Evolutionary conservation across 805 yeast genomes (phyloP), one percentile per base, ranked within the genome.

Genomic region (Sugiyamaella americana): DNA sequence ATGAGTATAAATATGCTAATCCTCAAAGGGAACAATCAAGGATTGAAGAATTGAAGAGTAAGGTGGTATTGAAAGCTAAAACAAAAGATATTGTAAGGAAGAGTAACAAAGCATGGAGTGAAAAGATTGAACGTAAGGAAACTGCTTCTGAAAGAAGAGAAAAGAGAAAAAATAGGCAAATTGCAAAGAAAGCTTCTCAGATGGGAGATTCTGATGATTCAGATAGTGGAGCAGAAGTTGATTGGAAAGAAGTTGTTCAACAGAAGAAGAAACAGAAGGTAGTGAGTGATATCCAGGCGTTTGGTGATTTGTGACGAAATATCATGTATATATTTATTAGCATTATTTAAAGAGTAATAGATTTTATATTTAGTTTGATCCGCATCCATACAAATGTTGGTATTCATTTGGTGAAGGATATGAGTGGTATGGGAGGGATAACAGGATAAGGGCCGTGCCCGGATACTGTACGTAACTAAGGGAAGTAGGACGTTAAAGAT

Each of bases 231-330:
- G 65, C 66, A 2, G 76, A 72, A 44, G 75, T 70, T 37, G 98
- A 93, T 65, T 93, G 98, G 98, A 93, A 93, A 65, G 89, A 84
- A 24, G 58, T 82, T 20, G 83, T 91, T 1, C 68, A 78, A 51
- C 75, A 75, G 41, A 79, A 73, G 51, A 89, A 87, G 61, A 79
- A 73, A 63, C 71, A 71, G 53, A 82, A 79, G 62, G 65, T 63
- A 19, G 53, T 37, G 22, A 47, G 38, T 5, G 46, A 40, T 4
- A 47, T 52, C n/a, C 46, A 48, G 3, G 47, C 57, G n/a, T 58
- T 58, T 38, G 60, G 54, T 38, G 62, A 55, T 41, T 38, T 58
- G 37, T 58, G 53, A 35, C n/a, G n/a, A n/a, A n/a, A n/a, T n/a
- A n/a, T n/a, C n/a, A n/a, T n/a, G n/a, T n/a, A n/a, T n/a, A n/a